These are phyloP conservation scores for Blastomyces parvus DNA, from an alignment of 2,329 filamentous ascomycete species.

Conservation along the genomic window DNA sequence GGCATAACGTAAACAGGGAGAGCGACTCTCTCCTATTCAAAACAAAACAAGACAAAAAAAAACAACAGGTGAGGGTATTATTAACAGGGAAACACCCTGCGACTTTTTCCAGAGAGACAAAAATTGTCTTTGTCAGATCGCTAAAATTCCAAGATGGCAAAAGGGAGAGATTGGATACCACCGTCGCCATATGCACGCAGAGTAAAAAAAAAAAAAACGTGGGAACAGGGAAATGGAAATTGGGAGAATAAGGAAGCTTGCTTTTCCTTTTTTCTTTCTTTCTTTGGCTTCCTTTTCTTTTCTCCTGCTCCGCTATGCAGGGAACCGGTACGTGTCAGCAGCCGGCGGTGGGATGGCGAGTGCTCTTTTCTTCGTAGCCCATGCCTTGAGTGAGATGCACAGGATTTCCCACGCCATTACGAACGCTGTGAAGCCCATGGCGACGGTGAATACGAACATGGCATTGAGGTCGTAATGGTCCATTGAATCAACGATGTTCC, in stretches of 20 bases:
- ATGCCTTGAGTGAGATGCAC: slow-evolving; percentile 75
- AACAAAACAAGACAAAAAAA: neutral
- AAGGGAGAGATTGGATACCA: neutral
- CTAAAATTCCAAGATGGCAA: neutral
- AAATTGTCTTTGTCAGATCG: neutral
- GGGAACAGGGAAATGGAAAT: neutral
- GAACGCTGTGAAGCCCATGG: slow-evolving; percentile 71
- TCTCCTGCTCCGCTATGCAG: neutral
- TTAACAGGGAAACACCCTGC: neutral
- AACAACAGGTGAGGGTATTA: neutral
- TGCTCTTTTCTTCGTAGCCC: slow-evolving; percentile 52
- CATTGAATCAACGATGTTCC: slow-evolving; percentile 68
- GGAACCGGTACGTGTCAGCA: neutral
- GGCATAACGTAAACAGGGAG: neutral
- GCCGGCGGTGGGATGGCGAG: slow-evolving; percentile 18
- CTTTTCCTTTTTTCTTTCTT: neutral
- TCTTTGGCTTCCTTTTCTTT: neutral
- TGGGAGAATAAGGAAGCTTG: neutral
- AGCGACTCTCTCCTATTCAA: neutral
- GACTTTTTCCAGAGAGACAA: neutral
- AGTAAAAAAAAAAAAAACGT: neutral
- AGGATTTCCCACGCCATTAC: slow-evolving; percentile 78
- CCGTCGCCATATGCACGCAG: neutral
- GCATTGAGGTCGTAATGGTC: slow-evolving; percentile 68
- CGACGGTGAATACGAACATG: slow-evolving; percentile 89